A percentile compares a stretch with the other conserved stretches of the same genome.
phyloP scores from a whole-genome alignment of 2,329 filamentous ascomycete species.

The Pleoardoris graminearum region DNA sequence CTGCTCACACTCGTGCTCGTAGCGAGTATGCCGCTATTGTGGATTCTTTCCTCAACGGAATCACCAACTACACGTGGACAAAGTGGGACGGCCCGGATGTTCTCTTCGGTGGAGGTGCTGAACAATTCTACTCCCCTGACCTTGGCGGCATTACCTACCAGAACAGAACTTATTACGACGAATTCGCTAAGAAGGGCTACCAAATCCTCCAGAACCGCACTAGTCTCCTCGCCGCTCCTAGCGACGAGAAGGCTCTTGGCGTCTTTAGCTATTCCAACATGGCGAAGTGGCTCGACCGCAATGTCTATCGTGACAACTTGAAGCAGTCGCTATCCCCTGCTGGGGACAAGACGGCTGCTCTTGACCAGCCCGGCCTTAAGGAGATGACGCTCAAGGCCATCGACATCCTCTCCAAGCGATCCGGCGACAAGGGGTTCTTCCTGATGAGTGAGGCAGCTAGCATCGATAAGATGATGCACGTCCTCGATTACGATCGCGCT shows the following conservation, averaged over 20 bases:
- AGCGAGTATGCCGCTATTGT: conserved; percentile 71
- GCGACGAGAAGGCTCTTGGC: conserved; percentile 68
- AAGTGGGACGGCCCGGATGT: conserved; percentile 75
- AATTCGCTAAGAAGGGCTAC: conserved; percentile 74
- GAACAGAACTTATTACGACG: conserved; percentile 71
- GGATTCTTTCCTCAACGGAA: conserved; percentile 74
- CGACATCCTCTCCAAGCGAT: conserved; percentile 70
- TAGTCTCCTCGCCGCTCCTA: conserved; percentile 61
- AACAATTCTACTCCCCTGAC: conserved; percentile 67
- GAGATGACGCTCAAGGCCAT: conserved; percentile 89
- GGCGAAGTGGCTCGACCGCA: conserved; percentile 84
- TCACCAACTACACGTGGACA: conserved; percentile 82
- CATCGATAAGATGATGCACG: conserved; percentile 90
- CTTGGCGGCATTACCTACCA: conserved; percentile 66
- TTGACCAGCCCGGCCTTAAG: conserved; percentile 79
- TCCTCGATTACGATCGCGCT: conserved; percentile 80
- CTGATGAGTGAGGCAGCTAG: conserved; percentile 85
- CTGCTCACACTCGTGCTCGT: conserved; percentile 69
- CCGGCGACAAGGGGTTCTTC: conserved; percentile 76
- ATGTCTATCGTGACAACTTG: conserved; percentile 74
- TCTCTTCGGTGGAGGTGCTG: conserved; percentile 79
- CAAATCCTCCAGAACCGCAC: conserved; percentile 75
- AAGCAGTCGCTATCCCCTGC: conserved; percentile 69
- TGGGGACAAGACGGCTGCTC: conserved; percentile 65
- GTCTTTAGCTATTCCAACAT: conserved; percentile 77